A percentile compares a stretch with the other conserved stretches of the same genome.
Conservation (phyloP, 2,329 filamentous ascomycete genomes). For the Neofusicoccum umdonicola region DNA sequence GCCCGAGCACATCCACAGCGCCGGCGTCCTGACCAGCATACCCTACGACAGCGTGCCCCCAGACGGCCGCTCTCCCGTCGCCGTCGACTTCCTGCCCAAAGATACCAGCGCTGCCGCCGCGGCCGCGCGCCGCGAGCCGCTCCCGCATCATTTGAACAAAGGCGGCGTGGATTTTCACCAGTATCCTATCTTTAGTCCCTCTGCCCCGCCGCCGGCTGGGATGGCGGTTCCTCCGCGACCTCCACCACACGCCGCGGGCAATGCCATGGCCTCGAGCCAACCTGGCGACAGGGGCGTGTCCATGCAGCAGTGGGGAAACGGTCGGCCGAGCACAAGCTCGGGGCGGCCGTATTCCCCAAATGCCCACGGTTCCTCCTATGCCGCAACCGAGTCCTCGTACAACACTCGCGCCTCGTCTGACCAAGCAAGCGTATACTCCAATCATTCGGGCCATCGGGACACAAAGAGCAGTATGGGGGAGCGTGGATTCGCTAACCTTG, state of each 20-base stretch:
- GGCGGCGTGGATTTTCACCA: conserved; percentile 79
- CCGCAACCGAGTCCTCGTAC: conserved; percentile 43
- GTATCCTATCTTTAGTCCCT: conserved; percentile 71
- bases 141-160: conserved; percentile 82
- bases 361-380: conserved; percentile 23
- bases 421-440: conserved; percentile 64
- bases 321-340: conserved; percentile 12
- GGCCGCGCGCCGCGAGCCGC: conserved; percentile 62
- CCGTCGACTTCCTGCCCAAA: conserved; percentile 70
- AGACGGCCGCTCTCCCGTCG: conserved; percentile 67
- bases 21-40: conserved; percentile 82
- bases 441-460: conserved; percentile 54
- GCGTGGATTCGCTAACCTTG: conserved; percentile 48
- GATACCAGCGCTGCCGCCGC: conserved; percentile 55
- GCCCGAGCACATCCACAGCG: conserved; percentile 60
- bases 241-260: conserved; percentile 52
- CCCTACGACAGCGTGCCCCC: conserved; percentile 72
- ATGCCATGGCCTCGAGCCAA: conserved; percentile 69
- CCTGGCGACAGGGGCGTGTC: conserved; percentile 65
- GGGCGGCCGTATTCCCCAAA: conserved; percentile 27
- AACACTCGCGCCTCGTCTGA: conserved; percentile 60
- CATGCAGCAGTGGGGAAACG: conserved; percentile 71
- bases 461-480: conserved; percentile 49
- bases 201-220: conserved; percentile 47
- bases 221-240: conserved; percentile 60